Conservation (phyloP, 352 stramenopile genomes). For the Phytophthora crassamura region DNA sequence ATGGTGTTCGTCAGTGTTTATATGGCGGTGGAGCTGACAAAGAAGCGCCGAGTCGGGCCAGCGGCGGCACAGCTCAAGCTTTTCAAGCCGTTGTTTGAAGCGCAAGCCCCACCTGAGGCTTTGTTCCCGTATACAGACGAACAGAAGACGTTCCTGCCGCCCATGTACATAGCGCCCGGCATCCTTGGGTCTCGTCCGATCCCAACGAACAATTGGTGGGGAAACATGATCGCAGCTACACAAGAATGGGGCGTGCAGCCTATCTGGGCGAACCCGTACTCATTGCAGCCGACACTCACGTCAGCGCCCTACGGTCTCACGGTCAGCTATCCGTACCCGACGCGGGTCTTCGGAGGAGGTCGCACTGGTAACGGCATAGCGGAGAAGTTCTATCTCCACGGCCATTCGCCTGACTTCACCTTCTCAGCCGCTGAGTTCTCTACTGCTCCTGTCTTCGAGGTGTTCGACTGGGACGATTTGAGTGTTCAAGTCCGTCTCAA, state of each 20-base stretch:
- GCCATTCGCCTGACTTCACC: constrained; percentile 40
- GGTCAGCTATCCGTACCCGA: constrained; percentile 48
- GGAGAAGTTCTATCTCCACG: constrained; percentile 46
- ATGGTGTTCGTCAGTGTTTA: constrained; percentile 27
- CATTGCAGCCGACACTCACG: constrained; percentile 31
- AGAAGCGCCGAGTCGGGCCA: neutral
- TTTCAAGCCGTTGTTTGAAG: constrained; percentile 34
- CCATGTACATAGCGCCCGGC: constrained; percentile 40
- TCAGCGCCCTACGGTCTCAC: constrained; percentile 40
- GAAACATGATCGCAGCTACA: constrained; percentile 53
- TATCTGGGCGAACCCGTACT: constrained; percentile 64
- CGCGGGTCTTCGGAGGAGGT: constrained; percentile 38
- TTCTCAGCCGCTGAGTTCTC: constrained; percentile 50
- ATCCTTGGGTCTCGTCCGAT: constrained; percentile 43
- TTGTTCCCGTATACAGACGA: constrained; percentile 36
- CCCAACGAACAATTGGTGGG: constrained; percentile 68
- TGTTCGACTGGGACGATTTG: constrained; percentile 45
- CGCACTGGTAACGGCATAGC: constrained; percentile 36
- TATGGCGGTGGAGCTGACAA: constrained; percentile 10
- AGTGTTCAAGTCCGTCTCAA: constrained; percentile 43
- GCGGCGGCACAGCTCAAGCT: constrained; percentile 38
- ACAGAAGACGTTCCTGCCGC: constrained; percentile 39
- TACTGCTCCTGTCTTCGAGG: constrained; percentile 20
- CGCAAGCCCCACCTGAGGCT: constrained; percentile 26
- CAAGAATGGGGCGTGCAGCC: constrained; percentile 35